Conservation (phyloP, 805 yeast genomes). For the Tetrapisispora namnaoensis region DNA sequence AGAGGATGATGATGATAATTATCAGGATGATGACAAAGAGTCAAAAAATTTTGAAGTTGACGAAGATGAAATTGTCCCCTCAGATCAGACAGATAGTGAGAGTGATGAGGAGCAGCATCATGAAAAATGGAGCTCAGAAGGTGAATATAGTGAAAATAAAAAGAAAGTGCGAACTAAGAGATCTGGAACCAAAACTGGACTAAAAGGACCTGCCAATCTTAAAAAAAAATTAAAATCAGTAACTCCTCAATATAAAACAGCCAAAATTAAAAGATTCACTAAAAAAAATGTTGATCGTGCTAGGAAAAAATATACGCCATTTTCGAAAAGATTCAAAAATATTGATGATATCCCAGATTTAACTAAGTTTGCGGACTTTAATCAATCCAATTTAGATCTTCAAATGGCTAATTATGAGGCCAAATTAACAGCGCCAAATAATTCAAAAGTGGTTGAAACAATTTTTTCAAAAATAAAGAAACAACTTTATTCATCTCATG, state of each 20-base stretch:
- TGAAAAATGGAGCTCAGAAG: not conserved
- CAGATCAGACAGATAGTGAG: not conserved
- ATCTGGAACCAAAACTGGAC: not conserved
- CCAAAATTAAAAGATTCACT: slow-evolving; percentile 23
- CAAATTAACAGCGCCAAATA: slow-evolving; percentile 32
- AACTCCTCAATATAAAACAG: slow-evolving; percentile 1
- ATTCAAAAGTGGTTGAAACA: slow-evolving; percentile 29
- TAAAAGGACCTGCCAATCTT: not conserved
- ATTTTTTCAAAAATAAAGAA: slow-evolving; percentile 28
- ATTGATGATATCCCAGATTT: slow-evolving; percentile 25
- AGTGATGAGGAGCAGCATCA: not conserved
- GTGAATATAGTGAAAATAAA: not conserved
- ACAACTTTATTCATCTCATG: slow-evolving; percentile 36
- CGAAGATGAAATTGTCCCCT: not conserved
- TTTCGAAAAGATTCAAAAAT: slow-evolving; percentile 19
- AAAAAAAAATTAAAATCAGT: not conserved
- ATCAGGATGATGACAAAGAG: slow-evolving; percentile 1
- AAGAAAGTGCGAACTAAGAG: not conserved
- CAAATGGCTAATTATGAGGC: slow-evolving; percentile 18
- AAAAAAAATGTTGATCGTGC: slow-evolving; percentile 26
- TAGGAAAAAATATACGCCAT: slow-evolving; percentile 25
- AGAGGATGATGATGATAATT: slow-evolving; percentile 5
- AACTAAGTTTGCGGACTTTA: slow-evolving; percentile 22
- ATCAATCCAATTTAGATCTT: slow-evolving; percentile 7
- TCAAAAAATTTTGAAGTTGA: not conserved